Percentiles rank a stretch among this genome's conserved stretches.
phyloP scores from a whole-genome alignment of 345 rosid species.

The Gossypium raimondii region DNA sequence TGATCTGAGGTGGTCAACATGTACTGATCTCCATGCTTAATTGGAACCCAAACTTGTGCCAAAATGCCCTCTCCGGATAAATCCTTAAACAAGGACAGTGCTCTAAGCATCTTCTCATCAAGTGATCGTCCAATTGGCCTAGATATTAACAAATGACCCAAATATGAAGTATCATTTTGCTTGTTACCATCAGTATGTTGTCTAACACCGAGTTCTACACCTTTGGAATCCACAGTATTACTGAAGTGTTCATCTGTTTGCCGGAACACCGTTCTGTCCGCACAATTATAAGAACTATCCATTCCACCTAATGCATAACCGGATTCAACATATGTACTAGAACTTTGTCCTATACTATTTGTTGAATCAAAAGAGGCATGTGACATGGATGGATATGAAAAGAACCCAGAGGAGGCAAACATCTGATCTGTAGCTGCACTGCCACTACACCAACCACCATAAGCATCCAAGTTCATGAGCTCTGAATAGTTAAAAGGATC shows the following conservation, averaged over 20 bases:
- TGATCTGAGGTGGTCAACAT: conserved; percentile 70
- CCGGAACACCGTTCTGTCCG: conserved; percentile 36
- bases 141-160: conserved; percentile 26
- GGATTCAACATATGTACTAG: conserved; percentile 21
- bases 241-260: conserved; percentile 30
- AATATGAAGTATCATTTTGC: conserved; percentile 24
- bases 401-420: conserved; percentile 37
- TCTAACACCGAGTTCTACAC: conserved; percentile 25
- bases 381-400: conserved; percentile 38
- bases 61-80: conserved; percentile 72
- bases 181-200: conserved; percentile 20
- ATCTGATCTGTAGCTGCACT: conserved; percentile 46
- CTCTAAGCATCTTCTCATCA: conserved; percentile 83
- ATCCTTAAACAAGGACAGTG: conserved; percentile 63
- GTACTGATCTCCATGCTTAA: conserved; percentile 55
- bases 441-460: conserved; percentile 61
- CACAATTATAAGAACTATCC: conserved; percentile 35
- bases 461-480: conserved; percentile 56
- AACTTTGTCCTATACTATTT: conserved; percentile 33
- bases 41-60: conserved; percentile 87
- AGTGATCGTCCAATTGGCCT: conserved; percentile 46
- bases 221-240: conserved; percentile 25
- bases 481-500: conserved; percentile 54
- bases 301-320: conserved; percentile 26
- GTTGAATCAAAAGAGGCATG: conserved; percentile 34